These are phyloP conservation scores for Zygosaccharomyces pseudobailii DNA, from an alignment of 1,139 yeast species.

Conservation along the genomic window DNA sequence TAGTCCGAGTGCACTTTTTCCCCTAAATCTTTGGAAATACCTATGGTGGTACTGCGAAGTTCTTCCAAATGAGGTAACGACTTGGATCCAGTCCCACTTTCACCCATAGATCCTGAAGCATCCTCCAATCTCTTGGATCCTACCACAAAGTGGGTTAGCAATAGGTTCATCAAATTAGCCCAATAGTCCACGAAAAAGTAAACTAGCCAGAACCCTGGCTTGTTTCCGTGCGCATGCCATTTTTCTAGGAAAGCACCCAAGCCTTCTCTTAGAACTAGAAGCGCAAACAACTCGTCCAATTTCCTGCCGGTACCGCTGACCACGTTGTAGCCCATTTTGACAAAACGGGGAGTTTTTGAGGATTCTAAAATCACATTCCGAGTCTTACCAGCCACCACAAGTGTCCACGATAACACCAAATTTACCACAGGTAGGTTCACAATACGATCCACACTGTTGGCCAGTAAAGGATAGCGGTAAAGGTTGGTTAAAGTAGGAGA, in stretches of 20 bases:
- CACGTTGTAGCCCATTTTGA: slow-evolving; percentile 14
- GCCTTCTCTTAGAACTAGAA: slow-evolving; percentile 29
- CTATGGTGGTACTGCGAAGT: slow-evolving; percentile 27
- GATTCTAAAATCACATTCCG: slow-evolving; percentile 17
- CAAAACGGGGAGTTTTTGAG: slow-evolving; percentile 17
- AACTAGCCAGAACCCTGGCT: slow-evolving; percentile 29
- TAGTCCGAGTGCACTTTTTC: slow-evolving; percentile 20
- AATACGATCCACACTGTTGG: slow-evolving; percentile 11
- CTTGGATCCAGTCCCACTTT: slow-evolving; percentile 2
- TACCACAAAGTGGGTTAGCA: slow-evolving; percentile 26
- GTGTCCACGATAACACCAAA: slow-evolving; percentile 12
- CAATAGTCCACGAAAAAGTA: slow-evolving; percentile 29
- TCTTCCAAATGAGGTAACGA: slow-evolving; percentile 29
- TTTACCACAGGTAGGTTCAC: slow-evolving; percentile 18
- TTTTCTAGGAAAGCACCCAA: slow-evolving; percentile 24
- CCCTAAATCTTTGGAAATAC: slow-evolving; percentile 25
- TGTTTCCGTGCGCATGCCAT: slow-evolving; percentile 18
- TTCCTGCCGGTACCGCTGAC: slow-evolving; percentile 11
- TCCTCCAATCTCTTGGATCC: slow-evolving; percentile 23
- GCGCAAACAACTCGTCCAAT: slow-evolving; percentile 25
- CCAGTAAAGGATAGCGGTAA: slow-evolving; percentile 18
- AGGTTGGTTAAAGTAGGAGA: slow-evolving; percentile 22
- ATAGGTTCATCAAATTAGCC: slow-evolving; percentile 29
- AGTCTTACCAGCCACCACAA: slow-evolving; percentile 10
- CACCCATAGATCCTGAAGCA: neutral